These are phyloP conservation scores for Orbilia quercus DNA, from an alignment of 2,329 filamentous ascomycete species.

Conservation along the genomic window DNA sequence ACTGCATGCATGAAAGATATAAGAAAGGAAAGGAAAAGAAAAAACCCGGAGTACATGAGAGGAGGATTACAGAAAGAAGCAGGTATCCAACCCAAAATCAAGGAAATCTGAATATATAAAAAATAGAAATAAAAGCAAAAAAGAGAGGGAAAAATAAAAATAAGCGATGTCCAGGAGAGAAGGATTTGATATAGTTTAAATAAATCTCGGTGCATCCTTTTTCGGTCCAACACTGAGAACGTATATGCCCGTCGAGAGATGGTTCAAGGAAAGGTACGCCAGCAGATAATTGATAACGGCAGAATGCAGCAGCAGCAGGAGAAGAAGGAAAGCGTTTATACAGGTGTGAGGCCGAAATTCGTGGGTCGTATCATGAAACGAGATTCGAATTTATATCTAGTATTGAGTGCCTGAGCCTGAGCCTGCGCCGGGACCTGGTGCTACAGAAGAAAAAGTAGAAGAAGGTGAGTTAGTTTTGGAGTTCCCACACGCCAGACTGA, in stretches of 20 bases:
- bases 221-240: conserved; percentile 55
- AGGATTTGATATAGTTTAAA: conserved; percentile 47
- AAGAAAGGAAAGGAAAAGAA: conserved; percentile 32
- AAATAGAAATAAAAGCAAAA: conserved; percentile 8
- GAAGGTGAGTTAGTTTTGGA: conserved; percentile 46
- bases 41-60: conserved; percentile 45
- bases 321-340: conserved; percentile 52
- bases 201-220: conserved; percentile 43
- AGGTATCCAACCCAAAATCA: conserved; percentile 55
- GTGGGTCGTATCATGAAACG: conserved; percentile 56
- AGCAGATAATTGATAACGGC: conserved; percentile 53
- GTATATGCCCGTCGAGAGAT: conserved; percentile 53
- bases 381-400: conserved; percentile 54
- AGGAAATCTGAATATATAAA: not conserved
- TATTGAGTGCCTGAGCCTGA: conserved; percentile 35
- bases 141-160: conserved; percentile 11
- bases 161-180: conserved; percentile 38
- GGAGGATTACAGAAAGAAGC: conserved; percentile 44
- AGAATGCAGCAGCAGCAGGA: conserved; percentile 36
- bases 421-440: too few relatives aligned
- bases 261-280: conserved; percentile 48
- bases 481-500: conserved; percentile 25
- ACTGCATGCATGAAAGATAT: conserved; percentile 51
- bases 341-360: conserved; percentile 48
- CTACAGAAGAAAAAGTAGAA: too few relatives aligned